Evolutionary conservation across 2,329 filamentous ascomycete species (phyloP), one percentile per base, ranked within the genome.

Genomic region (Lecanicillium sp.): DNA sequence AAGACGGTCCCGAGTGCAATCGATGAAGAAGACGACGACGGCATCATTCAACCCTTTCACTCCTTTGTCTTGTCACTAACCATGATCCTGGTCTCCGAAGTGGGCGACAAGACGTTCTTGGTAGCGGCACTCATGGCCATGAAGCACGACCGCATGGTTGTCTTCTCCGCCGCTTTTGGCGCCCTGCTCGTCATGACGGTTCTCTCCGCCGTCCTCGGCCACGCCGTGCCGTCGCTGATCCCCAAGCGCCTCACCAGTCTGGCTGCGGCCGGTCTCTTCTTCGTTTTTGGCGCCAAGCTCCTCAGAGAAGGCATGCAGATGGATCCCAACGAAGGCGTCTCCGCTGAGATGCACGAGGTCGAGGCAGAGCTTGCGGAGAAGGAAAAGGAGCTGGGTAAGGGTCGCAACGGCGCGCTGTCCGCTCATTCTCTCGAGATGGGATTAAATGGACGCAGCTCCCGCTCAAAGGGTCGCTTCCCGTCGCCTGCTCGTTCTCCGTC

Each of bases 101-200:
- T 98, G 52, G 92, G 92, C 46, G 92, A 98, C 75, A 98, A 98
- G 68, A 98, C 92, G 0, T 98, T 98, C 69, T 74, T 98, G 31
- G 87, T 98, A 17, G 92, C 92, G 6, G 90, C 89, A 7, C 77
- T 98, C 14, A 98, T 98, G 92, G 92, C 92, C 11, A 98, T 98
- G 92, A 92, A 95, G 59, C 90, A 98, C 54, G 84, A 92, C 45
- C 83, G 92, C 37, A 69, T 95, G 47, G 75, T 97, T 11, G 92
- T 98, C 45, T 98, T 98, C 65, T 85, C 87, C 2, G 88, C 92
- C 7, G 92, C 92, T n/a, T 90, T 95, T 52, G 80, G 82, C 38
- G 94, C 92, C 9, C 72, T 98, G 33, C 77, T 95, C 43, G 77
- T 85, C 57, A 98, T 98, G 92, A 98, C 92, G 0, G 75, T 97